Base-by-base conservation (phyloP, 2,329 filamentous ascomycete species). In the Fusarium sp. region DNA sequence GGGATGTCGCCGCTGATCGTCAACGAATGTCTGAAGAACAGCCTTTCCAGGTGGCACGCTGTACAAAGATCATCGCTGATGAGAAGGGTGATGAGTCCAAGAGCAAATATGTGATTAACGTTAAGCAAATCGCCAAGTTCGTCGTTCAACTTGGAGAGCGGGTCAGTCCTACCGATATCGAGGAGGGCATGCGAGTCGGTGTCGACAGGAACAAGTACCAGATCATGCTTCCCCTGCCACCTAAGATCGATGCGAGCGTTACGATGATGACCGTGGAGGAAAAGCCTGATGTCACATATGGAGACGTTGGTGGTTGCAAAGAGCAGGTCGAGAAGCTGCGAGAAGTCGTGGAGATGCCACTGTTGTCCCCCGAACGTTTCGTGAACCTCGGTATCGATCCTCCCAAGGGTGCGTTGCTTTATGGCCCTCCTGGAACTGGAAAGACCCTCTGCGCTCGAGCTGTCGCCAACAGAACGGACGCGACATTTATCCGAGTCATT, bases 231-330 rank as follows among this genome's bases (percentile, higher is more conserved):
- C 96, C 96, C 35, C 84, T 99, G 55, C 96, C 96, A 43, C 96
- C 96, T 35, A 99, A 98, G 87, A 99, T 99, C 83, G 96, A 99
- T 77, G 95, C 96, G 54, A 97, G 93, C 73, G 96, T 99, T 71
- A 99, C 96, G 39, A 99, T 99, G 96, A 99, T 99, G 96, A 98
- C 96, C 50, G 96, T 99, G 69, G 96, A 99, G 84, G 96, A 99
- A 83, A 99, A 99, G 86, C 96, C 96, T 17, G 96, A 99, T 79
- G 96, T 99, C 65, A 99, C 96, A 67, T 99, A 99, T 75, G 96
- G 96, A 74, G 96, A 99, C 83, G 95, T 99, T 40, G 96, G 96
- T 82, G 96, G 96, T 57, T 98, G 94, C 88, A 99, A 99, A 83
- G 96, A 99, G 82, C 96, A 99, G 82, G 97, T 99, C 40, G 96